Percentiles rank a stretch among this genome's conserved stretches.
These are phyloP conservation scores for Gymnopilus dilepis DNA, from an alignment of 768 basidiomycete genomes.

Conservation along the genomic window DNA sequence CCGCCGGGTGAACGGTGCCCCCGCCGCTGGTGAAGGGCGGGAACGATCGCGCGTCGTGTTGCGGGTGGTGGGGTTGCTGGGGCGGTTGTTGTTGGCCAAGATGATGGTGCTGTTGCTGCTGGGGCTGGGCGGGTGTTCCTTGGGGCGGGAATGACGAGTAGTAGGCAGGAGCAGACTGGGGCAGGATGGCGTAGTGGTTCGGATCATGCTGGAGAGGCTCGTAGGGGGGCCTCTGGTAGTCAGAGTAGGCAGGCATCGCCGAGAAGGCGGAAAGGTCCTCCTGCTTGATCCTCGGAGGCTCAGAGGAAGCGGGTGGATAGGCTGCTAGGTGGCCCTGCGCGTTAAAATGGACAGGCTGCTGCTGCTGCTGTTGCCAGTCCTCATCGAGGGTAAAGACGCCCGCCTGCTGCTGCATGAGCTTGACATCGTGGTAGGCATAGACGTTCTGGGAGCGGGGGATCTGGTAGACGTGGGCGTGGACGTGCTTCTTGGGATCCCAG, in stretches of 20 bases:
- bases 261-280: slow-evolving; percentile 26
- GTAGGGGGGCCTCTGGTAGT: slow-evolving; percentile 13
- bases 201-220: slow-evolving; percentile 14
- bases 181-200: slow-evolving; percentile 10
- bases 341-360: slow-evolving; percentile 2
- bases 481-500: slow-evolving; percentile 23
- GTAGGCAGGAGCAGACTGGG: slow-evolving; percentile 17
- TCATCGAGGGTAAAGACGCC: slow-evolving; percentile 33
- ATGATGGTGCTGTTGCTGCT: slow-evolving; percentile 21
- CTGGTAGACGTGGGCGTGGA: not conserved
- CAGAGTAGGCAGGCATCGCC: slow-evolving; percentile 15
- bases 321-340: slow-evolving; percentile 7
- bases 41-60: slow-evolving; percentile 14
- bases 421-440: slow-evolving; percentile 23
- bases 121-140: slow-evolving; percentile 7
- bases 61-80: slow-evolving; percentile 20
- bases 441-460: slow-evolving; percentile 16
- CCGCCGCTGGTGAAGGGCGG: slow-evolving; percentile 18
- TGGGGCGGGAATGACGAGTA: slow-evolving; percentile 22
- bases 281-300: slow-evolving; percentile 31
- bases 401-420: slow-evolving; percentile 13
- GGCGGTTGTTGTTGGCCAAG: slow-evolving; percentile 13
- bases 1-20: slow-evolving; percentile 31
- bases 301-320: slow-evolving; percentile 12
- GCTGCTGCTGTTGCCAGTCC: slow-evolving; percentile 24